A percentile compares a stretch with the other conserved stretches of the same genome.
Conservation (phyloP, 306 rosid species). For the Mucuna pruriens region DNA sequence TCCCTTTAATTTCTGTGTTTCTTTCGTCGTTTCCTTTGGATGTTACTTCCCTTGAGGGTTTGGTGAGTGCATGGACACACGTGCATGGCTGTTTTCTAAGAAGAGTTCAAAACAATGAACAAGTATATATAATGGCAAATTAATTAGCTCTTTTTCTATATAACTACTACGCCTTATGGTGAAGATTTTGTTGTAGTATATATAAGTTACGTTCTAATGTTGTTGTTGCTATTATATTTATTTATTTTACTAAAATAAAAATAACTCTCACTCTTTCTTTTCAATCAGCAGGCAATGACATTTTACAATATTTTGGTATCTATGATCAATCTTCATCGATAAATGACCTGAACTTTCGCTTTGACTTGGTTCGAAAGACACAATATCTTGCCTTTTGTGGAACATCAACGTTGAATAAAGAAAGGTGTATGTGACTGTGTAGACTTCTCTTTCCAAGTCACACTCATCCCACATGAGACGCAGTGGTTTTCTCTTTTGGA, state of each 20-base stretch:
- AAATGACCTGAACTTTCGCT: slow-evolving; percentile 39
- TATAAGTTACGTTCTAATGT: no score
- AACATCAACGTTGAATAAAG: slow-evolving; percentile 49
- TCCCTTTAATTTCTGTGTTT: slow-evolving; percentile 61
- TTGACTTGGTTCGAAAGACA: slow-evolving; percentile 46
- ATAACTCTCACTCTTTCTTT: slow-evolving; percentile 6
- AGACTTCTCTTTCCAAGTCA: slow-evolving; percentile 43
- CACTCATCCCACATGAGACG: slow-evolving; percentile 40
- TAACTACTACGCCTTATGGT: no score
- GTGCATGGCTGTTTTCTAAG: slow-evolving; percentile 49
- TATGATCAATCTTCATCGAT: neutral
- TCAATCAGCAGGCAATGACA: neutral
- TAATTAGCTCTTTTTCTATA: no score
- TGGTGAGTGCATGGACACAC: slow-evolving; percentile 57
- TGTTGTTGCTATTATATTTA: no score
- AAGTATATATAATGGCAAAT: neutral
- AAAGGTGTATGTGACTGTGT: slow-evolving; percentile 37
- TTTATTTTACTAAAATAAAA: no score
- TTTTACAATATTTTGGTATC: slow-evolving; percentile 17
- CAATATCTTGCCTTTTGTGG: slow-evolving; percentile 43
- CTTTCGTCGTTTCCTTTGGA: slow-evolving; percentile 67
- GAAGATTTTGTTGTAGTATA: no score
- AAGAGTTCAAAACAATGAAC: slow-evolving; percentile 31
- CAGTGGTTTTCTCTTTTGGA: slow-evolving; percentile 41
- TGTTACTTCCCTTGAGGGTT: slow-evolving; percentile 49